Evolutionary conservation across 139 green algal genomes (phyloP).

Genomic region (Picochlorum sp.): DNA sequence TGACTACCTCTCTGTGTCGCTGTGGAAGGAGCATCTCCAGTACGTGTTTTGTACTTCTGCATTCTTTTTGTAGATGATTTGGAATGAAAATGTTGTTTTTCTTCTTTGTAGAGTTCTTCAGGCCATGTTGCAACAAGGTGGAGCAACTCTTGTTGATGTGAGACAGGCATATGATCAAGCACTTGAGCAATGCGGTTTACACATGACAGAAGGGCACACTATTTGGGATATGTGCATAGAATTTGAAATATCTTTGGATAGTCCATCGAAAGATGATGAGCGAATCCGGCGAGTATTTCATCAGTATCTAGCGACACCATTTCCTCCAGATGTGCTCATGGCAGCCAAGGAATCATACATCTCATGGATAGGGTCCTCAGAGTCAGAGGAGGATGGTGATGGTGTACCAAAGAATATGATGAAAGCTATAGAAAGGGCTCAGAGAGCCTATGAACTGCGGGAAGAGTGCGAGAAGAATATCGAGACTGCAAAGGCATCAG

Average conservation of each 20-base stretch:
- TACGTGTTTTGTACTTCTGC: background rate
- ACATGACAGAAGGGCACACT: slow-evolving; percentile 31
- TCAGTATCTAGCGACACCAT: slow-evolving; percentile 54
- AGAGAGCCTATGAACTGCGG: slow-evolving; percentile 34
- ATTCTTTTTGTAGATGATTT: background rate
- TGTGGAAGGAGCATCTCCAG: slow-evolving; percentile 65
- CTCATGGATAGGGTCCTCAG: slow-evolving; percentile 34
- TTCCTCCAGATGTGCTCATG: slow-evolving; percentile 15
- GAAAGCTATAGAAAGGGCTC: slow-evolving; percentile 10
- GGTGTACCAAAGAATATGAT: background rate
- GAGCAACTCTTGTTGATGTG: slow-evolving; percentile 20
- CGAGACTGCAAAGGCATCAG: slow-evolving; percentile 5
- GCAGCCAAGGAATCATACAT: slow-evolving; percentile 47
- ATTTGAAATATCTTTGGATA: slow-evolving; percentile 8
- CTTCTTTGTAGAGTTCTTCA: too few species aligned
- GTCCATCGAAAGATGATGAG: slow-evolving; percentile 35
- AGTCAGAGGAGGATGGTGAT: background rate
- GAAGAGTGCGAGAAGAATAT: slow-evolving; percentile 48
- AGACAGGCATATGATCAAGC: slow-evolving; percentile 49
- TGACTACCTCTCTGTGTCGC: slow-evolving; percentile 66
- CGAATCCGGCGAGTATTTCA: slow-evolving; percentile 48
- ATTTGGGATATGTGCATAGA: slow-evolving; percentile 52
- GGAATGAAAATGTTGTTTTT: background rate
- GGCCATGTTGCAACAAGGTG: too few species aligned
- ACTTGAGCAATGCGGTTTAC: slow-evolving; percentile 55